Evolutionary conservation across 495 filamentous ascomycete genomes (phyloP), one percentile per base, ranked within the genome.

Genomic region (Trichoderma reesei): DNA sequence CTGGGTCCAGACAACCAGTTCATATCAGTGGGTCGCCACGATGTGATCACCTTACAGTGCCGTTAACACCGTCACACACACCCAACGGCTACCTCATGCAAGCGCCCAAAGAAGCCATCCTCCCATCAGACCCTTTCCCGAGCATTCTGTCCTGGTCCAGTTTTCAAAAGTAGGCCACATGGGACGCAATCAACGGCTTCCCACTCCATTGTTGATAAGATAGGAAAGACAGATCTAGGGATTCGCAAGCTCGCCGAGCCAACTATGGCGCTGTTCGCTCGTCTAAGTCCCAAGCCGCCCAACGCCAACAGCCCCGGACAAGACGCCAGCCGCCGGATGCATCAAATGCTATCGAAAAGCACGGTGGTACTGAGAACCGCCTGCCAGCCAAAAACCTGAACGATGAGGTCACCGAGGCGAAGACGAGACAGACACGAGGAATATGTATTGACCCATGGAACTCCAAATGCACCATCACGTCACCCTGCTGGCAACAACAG

Each of bases 401-500:
- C 13, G 41, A 46, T 46, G 42, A 46, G 42, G 42, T 46, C 42
- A 46, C 42, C 13, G 42, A 46, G 26, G 42, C 13, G n/a, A 46
- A 46, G 2, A 18, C 10, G n/a, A n/a, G n/a, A 14, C 13, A 46
- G 6, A 6, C 5, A 46, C 14, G 18, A n/a, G n/a, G 42, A n/a
- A 20, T 18, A 4, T 14, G 41, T 14, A 20, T 18, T 18, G 18
- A 16, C 44, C 20, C 44, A n/a, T 18, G 44, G 7, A 6, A 26
- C 44, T 26, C 44, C 44, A 48, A 48, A 48, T 16, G 44, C 44
- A 48, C 44, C 44, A 48, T 48, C 44, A 48, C 44, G 44, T 48
- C 44, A 48, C 44, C 26, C 20, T 48, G n/a, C 5, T 48, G 44
- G 44, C 44, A 18, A 48, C 9, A 48, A 18, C 18, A 48, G 44